These are phyloP conservation scores for Saccharomycopsis sp. DNA, from an alignment of 805 yeast species.

Conservation along the genomic window DNA sequence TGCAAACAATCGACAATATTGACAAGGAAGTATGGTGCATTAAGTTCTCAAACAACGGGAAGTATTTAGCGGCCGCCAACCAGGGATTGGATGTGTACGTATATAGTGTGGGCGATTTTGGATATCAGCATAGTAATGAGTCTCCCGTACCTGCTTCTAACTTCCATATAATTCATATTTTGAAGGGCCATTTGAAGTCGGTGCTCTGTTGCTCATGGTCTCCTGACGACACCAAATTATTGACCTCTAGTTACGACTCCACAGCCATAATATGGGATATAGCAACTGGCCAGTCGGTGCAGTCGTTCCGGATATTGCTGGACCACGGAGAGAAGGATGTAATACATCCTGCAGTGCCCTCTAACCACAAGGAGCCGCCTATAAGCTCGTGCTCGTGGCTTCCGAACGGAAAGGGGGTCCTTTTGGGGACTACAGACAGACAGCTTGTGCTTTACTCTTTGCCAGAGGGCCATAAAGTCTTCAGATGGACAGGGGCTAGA, in stretches of 20 bases:
- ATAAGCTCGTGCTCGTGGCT: slow-evolving; percentile 66
- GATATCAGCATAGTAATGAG: slow-evolving; percentile 24
- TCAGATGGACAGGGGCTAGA: slow-evolving; percentile 35
- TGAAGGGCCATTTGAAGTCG: slow-evolving; percentile 44
- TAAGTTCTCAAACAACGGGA: slow-evolving; percentile 72
- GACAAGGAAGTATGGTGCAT: slow-evolving; percentile 78
- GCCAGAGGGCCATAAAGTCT: slow-evolving; percentile 23
- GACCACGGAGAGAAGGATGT: not conserved
- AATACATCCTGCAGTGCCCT: not conserved
- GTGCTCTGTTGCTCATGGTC: slow-evolving; percentile 72
- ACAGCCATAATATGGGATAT: slow-evolving; percentile 65
- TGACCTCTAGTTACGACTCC: slow-evolving; percentile 70
- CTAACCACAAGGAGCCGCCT: slow-evolving; percentile 24
- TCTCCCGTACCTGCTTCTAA: slow-evolving; percentile 19
- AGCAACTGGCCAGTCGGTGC: slow-evolving; percentile 28
- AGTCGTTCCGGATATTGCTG: slow-evolving; percentile 1
- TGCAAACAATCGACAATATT: slow-evolving; percentile 33
- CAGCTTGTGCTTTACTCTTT: slow-evolving; percentile 42
- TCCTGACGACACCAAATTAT: slow-evolving; percentile 55
- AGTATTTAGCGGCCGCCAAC: slow-evolving; percentile 69
- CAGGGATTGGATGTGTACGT: slow-evolving; percentile 56
- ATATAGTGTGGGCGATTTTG: slow-evolving; percentile 49
- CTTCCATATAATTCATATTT: slow-evolving; percentile 32
- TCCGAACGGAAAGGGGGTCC: slow-evolving; percentile 47
- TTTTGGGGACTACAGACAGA: slow-evolving; percentile 74